Evolutionary conservation across 2,329 filamentous ascomycete species (phyloP), one percentile per base, ranked within the genome.

Genomic region (Phialocephala sp.): DNA sequence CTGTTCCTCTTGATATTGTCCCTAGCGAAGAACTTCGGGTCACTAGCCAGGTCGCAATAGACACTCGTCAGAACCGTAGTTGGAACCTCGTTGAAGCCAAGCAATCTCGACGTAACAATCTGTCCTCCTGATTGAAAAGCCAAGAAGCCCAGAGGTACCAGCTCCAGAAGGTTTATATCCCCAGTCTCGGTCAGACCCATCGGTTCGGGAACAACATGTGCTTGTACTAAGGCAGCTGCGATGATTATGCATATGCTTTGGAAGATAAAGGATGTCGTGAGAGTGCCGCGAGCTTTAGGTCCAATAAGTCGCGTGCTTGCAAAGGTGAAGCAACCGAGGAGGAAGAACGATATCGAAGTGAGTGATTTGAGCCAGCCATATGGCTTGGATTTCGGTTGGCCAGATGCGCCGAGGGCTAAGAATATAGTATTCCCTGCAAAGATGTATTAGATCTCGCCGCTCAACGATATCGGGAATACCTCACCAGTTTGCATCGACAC

Each of bases 1-100:
- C 84, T 78, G 73, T 87, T 85, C 58, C 86, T 77, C 73, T 87
- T 85, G 0, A 80, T 76, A 63, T 87, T 84, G 14, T 80, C 74
- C 36, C 66, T 66, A 0, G 76, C 76, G 4, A 86, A 76, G n/a
- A 88, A 67, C 9, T 81, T 79, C 11, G 82, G 79, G 72, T 93
- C 90, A 1, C 88, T 90, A 71, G 92, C 92, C 22, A 94, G 74
- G 75, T 94, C 92, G 74, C 91, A 93, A 79, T 94, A 94, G 68
- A 92, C 88, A 75, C 90, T 93, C 0, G 92, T 94, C 66, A 95
- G 78, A 2, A 94, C 92, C 18, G 93, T 91, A 67, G 89, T 93
- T 0, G 91, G 93, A 22, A 94, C 79, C 1, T 88, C 87, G 65
- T 87, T 88, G 74, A 89, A 90, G 72, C 88, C 85, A 66, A 94